These are phyloP conservation scores for Wickerhamiella slavikovae DNA, from an alignment of 805 yeast species.

Conservation along the genomic window DNA sequence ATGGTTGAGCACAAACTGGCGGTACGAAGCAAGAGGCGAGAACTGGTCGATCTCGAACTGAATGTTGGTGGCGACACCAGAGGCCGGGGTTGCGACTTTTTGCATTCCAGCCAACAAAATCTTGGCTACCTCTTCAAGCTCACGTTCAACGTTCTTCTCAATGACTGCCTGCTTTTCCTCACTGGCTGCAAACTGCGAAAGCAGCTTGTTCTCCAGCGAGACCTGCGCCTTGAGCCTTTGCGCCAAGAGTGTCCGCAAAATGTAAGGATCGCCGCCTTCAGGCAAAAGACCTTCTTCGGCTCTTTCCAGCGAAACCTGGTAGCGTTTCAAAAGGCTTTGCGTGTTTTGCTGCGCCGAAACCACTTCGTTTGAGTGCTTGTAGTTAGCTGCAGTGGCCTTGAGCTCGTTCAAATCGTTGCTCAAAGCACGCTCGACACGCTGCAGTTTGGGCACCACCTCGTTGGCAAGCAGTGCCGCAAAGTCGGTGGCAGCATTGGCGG, in stretches of 20 bases:
- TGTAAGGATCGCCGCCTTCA: constrained; percentile 42
- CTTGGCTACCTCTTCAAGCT: constrained; percentile 64
- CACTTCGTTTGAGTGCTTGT: constrained; percentile 57
- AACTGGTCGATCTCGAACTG: constrained; percentile 45
- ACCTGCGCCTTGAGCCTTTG: constrained; percentile 59
- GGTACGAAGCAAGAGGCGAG: constrained; percentile 54
- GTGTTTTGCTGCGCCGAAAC: constrained; percentile 31
- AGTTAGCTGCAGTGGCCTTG: constrained; percentile 32
- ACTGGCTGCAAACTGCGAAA: constrained; percentile 73
- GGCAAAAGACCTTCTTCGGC: constrained; percentile 7
- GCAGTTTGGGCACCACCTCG: constrained; percentile 44
- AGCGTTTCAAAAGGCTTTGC: constrained; percentile 24
- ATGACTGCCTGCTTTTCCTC: constrained; percentile 77
- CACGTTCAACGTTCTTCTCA: constrained; percentile 71
- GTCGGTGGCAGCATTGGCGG: constrained; percentile 49
- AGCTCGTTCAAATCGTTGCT: constrained; percentile 38
- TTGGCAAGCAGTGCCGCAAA: constrained; percentile 39
- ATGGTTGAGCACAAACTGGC: constrained; percentile 67
- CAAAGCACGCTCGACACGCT: constrained; percentile 53
- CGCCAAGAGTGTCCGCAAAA: constrained; percentile 52
- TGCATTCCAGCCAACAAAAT: constrained; percentile 51
- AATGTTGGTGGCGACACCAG: constrained; percentile 13
- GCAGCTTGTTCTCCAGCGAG: constrained; percentile 64
- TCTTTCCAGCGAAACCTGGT: constrained; percentile 7
- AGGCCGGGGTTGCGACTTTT: constrained; percentile 41